These are phyloP conservation scores for Linnemannia zychae DNA, from an alignment of 192 early-diverging fungal genomes.

Conservation along the genomic window DNA sequence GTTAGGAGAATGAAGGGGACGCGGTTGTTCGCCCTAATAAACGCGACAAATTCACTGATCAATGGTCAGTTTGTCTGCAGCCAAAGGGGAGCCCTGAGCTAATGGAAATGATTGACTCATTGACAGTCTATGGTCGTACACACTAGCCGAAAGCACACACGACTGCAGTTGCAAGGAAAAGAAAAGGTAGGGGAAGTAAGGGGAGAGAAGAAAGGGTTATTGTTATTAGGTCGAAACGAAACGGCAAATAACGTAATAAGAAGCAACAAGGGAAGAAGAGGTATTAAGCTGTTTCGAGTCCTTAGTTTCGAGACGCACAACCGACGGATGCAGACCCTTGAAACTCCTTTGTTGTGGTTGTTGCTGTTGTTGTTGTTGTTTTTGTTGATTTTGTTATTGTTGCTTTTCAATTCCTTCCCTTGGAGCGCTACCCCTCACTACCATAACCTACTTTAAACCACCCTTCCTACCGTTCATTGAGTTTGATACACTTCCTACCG, in stretches of 20 bases:
- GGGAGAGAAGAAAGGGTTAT: neutral
- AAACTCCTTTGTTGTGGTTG: neutral
- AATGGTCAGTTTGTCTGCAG: neutral
- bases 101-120: neutral
- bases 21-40: neutral
- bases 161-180: neutral
- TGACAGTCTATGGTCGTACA: conserved; percentile 1
- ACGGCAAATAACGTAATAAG: neutral
- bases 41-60: neutral
- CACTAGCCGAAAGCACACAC: neutral
- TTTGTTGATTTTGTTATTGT: neutral
- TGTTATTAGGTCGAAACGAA: neutral
- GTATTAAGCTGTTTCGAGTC: neutral
- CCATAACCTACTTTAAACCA: neutral
- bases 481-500: too few relatives aligned
- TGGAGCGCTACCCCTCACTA: neutral
- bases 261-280: neutral
- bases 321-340: neutral
- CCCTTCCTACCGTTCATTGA: neutral
- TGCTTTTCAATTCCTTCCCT: neutral
- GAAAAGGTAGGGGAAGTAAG: neutral
- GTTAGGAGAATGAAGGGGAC: neutral
- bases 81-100: neutral
- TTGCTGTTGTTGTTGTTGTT: too few relatives aligned
- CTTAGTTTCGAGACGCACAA: neutral